Evolutionary conservation across 2,329 filamentous ascomycete genomes (phyloP), one percentile per base, ranked within the genome.

Genomic region (Fusarium decemcellulare): DNA sequence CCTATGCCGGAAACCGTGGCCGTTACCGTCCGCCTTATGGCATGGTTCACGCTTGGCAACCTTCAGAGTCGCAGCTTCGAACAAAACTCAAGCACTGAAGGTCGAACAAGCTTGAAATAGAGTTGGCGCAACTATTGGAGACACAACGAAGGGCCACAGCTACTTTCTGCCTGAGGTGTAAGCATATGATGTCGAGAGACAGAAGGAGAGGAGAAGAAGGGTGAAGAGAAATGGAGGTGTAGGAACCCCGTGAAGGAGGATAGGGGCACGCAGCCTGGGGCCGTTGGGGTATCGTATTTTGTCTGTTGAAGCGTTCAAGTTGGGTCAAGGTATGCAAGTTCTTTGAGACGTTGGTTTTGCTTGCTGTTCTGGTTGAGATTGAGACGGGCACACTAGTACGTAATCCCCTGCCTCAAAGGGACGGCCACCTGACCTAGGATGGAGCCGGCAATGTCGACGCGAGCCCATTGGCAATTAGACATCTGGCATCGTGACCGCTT

Each of bases 401-500:
- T 74, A 74, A 74, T 74, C 61, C 51, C 68, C 63, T 72, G 70
- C 52, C 61, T 57, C 55, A 58, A 62, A 50, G 63, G 59, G 34
- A 64, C 67, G 64, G 63, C 72, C 66, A 73, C 70, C 67, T 74
- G 72, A 74, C 72, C 70, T 51, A 16, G 6, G 29, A 73, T 74
- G 72, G 72, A 73, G 66, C 67, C 71, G 56, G 47, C 43, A 74
- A 63, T 32, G 46, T 59, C 51, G 55, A 63, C 55, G 53, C 63
- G 39, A 60, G 57, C 60, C 69, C 64, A 74, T 65, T 67, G 64
- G 71, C 61, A 73, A 73, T 73, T 74, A 74, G 72, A 71, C 61
- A 74, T 70, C 59, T 64, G 70, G 60, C 72, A 74, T 73, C 72
- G 72, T 74, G 72, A 74, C 70, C 65, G 51, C 40, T 61, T 59